Evolutionary conservation across 176 grass and related monocot genomes (phyloP).

Genomic region (Carex littledalei): DNA sequence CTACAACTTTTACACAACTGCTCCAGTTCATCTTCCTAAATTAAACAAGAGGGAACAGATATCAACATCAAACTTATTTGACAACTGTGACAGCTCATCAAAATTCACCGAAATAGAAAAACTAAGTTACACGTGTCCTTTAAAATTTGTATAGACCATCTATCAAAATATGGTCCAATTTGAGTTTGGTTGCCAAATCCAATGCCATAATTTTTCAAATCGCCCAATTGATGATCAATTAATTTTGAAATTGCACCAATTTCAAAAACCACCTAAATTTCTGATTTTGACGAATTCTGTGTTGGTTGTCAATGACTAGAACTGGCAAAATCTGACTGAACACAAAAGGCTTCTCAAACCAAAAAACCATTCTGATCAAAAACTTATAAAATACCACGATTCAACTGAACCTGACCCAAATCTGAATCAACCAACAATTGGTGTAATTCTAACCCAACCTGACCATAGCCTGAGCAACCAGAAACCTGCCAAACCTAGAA

Average conservation of each 20-base stretch:
- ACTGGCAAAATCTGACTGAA: not conserved
- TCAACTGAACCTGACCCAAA: not conserved
- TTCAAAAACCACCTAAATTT: not conserved
- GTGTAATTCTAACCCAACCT: not conserved
- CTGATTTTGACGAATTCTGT: not conserved
- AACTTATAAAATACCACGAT: not conserved
- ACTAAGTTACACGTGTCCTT: not conserved
- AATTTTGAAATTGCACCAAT: not conserved
- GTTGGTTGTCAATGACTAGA: not conserved
- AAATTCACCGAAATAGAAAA: not conserved
- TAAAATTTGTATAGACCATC: not conserved
- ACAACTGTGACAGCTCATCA: not conserved
- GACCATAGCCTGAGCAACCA: not conserved
- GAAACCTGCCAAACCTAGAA: not conserved
- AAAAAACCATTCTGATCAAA: not conserved
- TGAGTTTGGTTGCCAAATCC: not conserved
- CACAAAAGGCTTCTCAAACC: not conserved
- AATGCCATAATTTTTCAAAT: not conserved
- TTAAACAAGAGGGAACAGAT: not conserved
- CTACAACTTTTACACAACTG: constrained; percentile 55
- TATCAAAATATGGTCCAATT: not conserved
- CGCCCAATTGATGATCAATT: not conserved
- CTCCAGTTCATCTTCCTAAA: constrained; percentile 68
- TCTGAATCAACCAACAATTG: not conserved
- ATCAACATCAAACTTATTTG: not conserved